A percentile compares a stretch with the other conserved stretches of the same genome.
These are phyloP conservation scores for Liriodendron chinense DNA, from an alignment of 164 flowering plant genomes.

Conservation along the genomic window DNA sequence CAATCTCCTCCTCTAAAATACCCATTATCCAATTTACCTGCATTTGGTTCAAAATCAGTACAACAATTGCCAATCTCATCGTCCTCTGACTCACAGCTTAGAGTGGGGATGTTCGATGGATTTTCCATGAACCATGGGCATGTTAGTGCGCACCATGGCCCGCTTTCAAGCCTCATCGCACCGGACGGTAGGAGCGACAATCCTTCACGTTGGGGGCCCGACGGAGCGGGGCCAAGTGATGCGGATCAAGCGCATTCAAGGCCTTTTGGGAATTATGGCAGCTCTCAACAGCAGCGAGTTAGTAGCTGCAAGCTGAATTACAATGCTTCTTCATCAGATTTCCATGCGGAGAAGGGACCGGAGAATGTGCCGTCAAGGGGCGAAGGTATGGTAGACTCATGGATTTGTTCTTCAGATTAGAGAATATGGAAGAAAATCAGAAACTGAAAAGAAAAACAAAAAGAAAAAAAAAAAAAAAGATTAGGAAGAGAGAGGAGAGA, in stretches of 20 bases:
- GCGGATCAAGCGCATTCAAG: slow-evolving; percentile 19
- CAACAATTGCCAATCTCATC: not conserved
- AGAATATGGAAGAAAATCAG: not conserved
- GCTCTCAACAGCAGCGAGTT: slow-evolving; percentile 3
- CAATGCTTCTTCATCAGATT: slow-evolving; percentile 25
- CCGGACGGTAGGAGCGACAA: slow-evolving; percentile 4
- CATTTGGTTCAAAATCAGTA: slow-evolving; percentile 9
- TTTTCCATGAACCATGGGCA: slow-evolving; percentile 10
- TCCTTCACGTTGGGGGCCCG: slow-evolving; percentile 11
- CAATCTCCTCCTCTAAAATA: slow-evolving; percentile 13
- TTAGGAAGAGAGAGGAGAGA: not conserved
- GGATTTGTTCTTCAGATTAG: slow-evolving; percentile 58
- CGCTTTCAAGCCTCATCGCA: slow-evolving; percentile 16
- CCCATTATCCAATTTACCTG: slow-evolving; percentile 18
- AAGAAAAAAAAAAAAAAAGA: not conserved
- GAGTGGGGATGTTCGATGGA: slow-evolving; percentile 15
- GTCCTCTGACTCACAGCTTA: slow-evolving; percentile 7
- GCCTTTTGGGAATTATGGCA: slow-evolving; percentile 23
- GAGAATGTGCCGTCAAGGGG: slow-evolving; percentile 44
- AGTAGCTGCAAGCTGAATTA: slow-evolving; percentile 34
- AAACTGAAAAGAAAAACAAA: not conserved
- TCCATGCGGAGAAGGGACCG: slow-evolving; percentile 35
- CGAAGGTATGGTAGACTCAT: slow-evolving; percentile 56
- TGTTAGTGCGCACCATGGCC: slow-evolving; percentile 15
- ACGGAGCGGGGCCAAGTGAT: slow-evolving; percentile 9